phyloP scores from a whole-genome alignment of 495 filamentous ascomycete species.

The Aspergillus nidulans region DNA sequence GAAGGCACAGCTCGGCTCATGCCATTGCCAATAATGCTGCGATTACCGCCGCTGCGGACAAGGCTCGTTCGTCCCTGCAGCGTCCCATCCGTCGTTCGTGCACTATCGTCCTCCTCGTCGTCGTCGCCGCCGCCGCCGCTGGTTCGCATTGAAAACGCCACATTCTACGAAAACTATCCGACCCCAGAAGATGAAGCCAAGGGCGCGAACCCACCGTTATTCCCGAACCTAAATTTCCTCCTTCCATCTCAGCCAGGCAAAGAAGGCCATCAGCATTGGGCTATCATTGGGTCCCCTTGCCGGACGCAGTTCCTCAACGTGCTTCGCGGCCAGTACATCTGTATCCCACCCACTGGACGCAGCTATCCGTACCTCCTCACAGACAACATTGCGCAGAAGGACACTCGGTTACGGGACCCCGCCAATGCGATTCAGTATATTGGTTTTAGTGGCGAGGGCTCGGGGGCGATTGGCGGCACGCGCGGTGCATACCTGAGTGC shows the following conservation, averaged over 20 bases:
- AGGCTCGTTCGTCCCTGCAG: constrained; percentile 4
- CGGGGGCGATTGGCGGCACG: constrained; percentile 50
- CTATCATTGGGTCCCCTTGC: constrained; percentile 65
- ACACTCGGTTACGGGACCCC: constrained; percentile 52
- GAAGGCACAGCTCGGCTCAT: neutral
- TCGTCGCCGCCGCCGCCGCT: constrained; percentile 47
- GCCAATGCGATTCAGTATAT: constrained; percentile 73
- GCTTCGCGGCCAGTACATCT: constrained; percentile 67
- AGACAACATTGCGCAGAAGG: constrained; percentile 51
- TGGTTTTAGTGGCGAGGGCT: constrained; percentile 65
- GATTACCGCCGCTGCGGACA: constrained; percentile 2
- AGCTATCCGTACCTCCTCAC: constrained; percentile 70
- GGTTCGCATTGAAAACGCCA: constrained; percentile 67
- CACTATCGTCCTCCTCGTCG: constrained; percentile 18
- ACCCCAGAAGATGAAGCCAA: constrained; percentile 34
- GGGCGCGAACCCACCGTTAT: constrained; percentile 53
- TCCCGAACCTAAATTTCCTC: constrained; percentile 60
- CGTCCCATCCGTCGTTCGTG: constrained; percentile 3
- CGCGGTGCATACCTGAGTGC: constrained; percentile 80
- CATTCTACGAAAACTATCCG: constrained; percentile 79
- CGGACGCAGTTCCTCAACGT: constrained; percentile 75
- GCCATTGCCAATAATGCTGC: neutral
- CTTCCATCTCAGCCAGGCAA: constrained; percentile 47
- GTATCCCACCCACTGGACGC: constrained; percentile 65
- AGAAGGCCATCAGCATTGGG: constrained; percentile 56